Evolutionary conservation across 164 flowering plant genomes (phyloP), one percentile per base, ranked within the genome.

Genomic region (Dillenia turbinata): DNA sequence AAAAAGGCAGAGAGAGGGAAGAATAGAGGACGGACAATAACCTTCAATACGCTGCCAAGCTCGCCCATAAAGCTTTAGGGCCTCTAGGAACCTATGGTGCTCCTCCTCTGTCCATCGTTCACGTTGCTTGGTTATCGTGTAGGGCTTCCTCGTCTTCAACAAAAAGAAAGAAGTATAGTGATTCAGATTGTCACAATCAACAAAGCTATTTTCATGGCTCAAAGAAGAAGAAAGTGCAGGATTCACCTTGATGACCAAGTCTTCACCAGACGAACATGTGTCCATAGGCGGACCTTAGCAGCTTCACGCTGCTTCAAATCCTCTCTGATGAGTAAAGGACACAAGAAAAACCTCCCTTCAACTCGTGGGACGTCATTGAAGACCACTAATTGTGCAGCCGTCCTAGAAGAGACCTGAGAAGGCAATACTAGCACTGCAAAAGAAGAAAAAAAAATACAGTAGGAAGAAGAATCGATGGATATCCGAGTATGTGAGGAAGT

Each of bases 1-100:
- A n/a, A 6, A 16, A 47, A 19, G 24, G 52, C 10, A 13, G 24
- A 55, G 54, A n/a, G 14, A 24, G 50, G 53, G 54, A 26, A 43
- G 17, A 7, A 7, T 9, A 66, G 49, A 33, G 40, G 40, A 33
- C 13, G 69, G 46, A 67, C 26, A 14, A 67, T 49, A 44, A 90
- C 98, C 98, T 93, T 93, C 97, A 9, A 93, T 90, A n/a, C 83
- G 86, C 77, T 88, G 97, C 98, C 98, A 93, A 66, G 90, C 96
- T 71, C 98, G 81, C 6, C 98, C 98, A 77, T 90, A 75, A 54
- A 93, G 90, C 78, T 85, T 90, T 77, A 93, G 67, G 62, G 98
- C 98, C 65, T 90, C 97, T 0, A 93, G 77, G 71, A 93, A 93
- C 81, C 88, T 83, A 65, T 79, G 81, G 65, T 93, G 98, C 74